Evolutionary conservation across 768 basidiomycete genomes (phyloP).

Genomic region (Psilocybe cubensis): DNA sequence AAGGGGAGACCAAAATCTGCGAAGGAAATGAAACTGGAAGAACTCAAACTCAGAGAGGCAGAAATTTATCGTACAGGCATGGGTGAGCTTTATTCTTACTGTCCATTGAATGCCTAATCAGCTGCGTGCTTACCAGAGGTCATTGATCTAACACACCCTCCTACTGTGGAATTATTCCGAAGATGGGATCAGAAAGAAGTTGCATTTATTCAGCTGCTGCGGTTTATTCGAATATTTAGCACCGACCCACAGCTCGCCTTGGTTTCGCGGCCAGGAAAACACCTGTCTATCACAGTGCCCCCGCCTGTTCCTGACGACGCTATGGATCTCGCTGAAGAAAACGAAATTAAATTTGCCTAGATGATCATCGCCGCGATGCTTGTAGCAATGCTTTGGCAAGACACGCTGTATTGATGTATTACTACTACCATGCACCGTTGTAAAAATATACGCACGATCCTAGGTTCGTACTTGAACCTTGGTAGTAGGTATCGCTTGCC

Average conservation of each 20-base stretch:
- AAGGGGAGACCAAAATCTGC: slow-evolving; percentile 78
- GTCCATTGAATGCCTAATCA: not conserved
- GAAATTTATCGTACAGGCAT: slow-evolving; percentile 83
- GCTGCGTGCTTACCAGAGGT: slow-evolving; percentile 53
- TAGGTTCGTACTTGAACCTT: not conserved
- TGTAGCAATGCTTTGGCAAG: not conserved
- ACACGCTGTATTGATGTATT: not conserved
- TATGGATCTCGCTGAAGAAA: slow-evolving; percentile 16
- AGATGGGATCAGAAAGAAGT: slow-evolving; percentile 80
- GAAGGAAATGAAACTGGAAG: slow-evolving; percentile 70
- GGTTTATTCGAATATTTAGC: slow-evolving; percentile 78
- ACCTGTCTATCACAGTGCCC: slow-evolving; percentile 37
- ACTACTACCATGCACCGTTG: not conserved
- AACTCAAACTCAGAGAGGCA: slow-evolving; percentile 64
- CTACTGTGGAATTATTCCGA: slow-evolving; percentile 72
- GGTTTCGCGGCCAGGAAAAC: slow-evolving; percentile 65
- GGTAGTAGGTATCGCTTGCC: not conserved
- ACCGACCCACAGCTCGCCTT: slow-evolving; percentile 46
- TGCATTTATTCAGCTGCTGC: slow-evolving; percentile 70
- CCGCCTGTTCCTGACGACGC: slow-evolving; percentile 13
- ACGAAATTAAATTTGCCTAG: not conserved
- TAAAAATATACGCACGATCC: not conserved
- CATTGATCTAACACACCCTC: slow-evolving; percentile 74
- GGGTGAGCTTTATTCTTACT: slow-evolving; percentile 48
- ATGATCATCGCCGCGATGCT: not conserved